Percentiles rank a stretch among this genome's conserved stretches.
Evolutionary conservation across 2,329 filamentous ascomycete species (phyloP).

Genomic region (Hirsutella rhossiliensis): DNA sequence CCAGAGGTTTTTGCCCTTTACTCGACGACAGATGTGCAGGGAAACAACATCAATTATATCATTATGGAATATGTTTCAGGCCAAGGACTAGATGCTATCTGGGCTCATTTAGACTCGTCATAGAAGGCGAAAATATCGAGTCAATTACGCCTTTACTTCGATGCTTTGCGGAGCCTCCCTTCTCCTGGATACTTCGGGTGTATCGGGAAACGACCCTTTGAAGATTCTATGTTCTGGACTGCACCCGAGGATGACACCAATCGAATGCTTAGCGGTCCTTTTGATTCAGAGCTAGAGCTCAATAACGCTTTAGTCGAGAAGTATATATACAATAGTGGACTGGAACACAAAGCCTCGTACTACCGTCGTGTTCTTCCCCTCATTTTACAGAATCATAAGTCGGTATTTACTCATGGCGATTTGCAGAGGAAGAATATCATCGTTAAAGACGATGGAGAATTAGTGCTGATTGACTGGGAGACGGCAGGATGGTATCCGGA

Average conservation of each 20-base stretch:
- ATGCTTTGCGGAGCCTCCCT: constrained; percentile 1
- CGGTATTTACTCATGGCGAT: constrained; percentile 2
- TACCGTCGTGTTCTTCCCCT: constrained; percentile 22
- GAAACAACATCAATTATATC: constrained; percentile 7
- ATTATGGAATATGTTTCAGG: constrained; percentile 8
- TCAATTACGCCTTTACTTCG: neutral
- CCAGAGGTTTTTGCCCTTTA: constrained; percentile 4
- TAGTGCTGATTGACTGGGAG: constrained; percentile 8
- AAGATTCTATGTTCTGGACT: constrained; percentile 7
- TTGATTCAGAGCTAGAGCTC: neutral
- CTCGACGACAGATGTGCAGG: neutral
- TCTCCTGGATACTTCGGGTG: constrained; percentile 9
- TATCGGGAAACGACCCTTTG: constrained; percentile 6
- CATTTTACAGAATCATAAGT: neutral
- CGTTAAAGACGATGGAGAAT: neutral
- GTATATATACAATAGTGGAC: neutral
- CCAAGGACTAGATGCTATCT: constrained; percentile 5
- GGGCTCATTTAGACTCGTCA: neutral
- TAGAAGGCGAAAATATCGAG: constrained; percentile 1
- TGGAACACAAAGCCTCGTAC: neutral
- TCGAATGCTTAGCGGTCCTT: constrained; percentile 4
- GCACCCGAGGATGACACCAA: constrained; percentile 1
- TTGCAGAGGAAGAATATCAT: constrained; percentile 2
- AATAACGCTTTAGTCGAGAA: neutral
- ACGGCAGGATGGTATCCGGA: constrained; percentile 10